A percentile compares a stretch with the other conserved stretches of the same genome.
These are phyloP conservation scores for Monsonia emarginata DNA, from an alignment of 441 rosid species.

Conservation along the genomic window DNA sequence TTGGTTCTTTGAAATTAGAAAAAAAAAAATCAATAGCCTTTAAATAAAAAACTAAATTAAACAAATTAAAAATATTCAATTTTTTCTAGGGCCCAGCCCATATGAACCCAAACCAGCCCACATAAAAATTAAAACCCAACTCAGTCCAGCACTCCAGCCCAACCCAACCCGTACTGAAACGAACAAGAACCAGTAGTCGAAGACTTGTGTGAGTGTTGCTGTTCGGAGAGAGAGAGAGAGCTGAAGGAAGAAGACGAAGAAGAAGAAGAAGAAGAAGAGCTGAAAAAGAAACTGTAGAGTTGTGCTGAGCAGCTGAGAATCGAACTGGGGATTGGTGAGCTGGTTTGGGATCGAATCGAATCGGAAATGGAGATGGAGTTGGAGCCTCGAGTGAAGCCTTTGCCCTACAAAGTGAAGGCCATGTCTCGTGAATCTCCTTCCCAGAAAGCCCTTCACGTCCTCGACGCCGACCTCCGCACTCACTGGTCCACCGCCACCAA, in stretches of 20 bases:
- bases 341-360: background rate
- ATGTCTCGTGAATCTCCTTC: conserved; percentile 68
- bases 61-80: too few relatives aligned
- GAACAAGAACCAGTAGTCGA: background rate
- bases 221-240: background rate
- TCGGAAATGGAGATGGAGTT: conserved; percentile 54
- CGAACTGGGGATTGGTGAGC: background rate
- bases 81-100: too few relatives aligned
- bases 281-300: background rate
- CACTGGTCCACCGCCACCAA: conserved; percentile 86
- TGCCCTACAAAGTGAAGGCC: conserved; percentile 68
- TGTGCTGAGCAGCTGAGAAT: background rate
- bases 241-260: background rate
- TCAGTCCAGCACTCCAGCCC: too few relatives aligned
- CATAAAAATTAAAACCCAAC: too few relatives aligned
- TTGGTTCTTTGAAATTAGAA: too few relatives aligned
- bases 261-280: background rate
- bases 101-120: too few relatives aligned
- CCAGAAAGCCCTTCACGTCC: conserved; percentile 61
- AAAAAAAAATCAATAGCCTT: too few relatives aligned
- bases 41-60: too few relatives aligned
- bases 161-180: background rate
- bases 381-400: conserved; percentile 60
- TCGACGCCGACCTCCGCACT: conserved; percentile 70
- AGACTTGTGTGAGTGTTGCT: background rate